Evolutionary conservation across 2,329 filamentous ascomycete genomes (phyloP).

Genomic region (Aspergillus tubingensis): DNA sequence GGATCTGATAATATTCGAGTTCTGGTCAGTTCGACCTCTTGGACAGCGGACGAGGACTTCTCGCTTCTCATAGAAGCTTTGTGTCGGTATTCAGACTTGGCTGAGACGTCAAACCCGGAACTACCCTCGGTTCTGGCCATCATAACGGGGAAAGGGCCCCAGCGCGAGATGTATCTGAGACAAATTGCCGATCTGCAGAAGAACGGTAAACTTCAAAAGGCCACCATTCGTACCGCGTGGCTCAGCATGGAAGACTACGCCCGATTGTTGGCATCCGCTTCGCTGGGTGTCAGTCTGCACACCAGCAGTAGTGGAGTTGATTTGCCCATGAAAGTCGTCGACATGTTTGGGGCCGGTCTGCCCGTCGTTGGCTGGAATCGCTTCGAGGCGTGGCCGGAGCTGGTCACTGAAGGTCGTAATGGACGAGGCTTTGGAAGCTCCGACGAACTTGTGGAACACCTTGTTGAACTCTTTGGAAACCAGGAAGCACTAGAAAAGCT

Average conservation of each 20-base stretch:
- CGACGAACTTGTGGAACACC: slow-evolving; percentile 62
- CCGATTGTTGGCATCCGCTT: slow-evolving; percentile 76
- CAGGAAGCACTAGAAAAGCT: slow-evolving; percentile 60
- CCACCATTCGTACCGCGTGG: slow-evolving; percentile 80
- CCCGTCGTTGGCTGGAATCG: slow-evolving; percentile 84
- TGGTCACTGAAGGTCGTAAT: slow-evolving; percentile 86
- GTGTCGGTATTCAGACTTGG: slow-evolving; percentile 66
- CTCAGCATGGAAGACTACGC: slow-evolving; percentile 84
- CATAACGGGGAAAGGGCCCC: slow-evolving; percentile 92
- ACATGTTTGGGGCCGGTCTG: slow-evolving; percentile 95
- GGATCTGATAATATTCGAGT: slow-evolving; percentile 63
- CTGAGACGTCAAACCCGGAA: slow-evolving; percentile 45
- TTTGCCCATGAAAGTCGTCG: slow-evolving; percentile 97
- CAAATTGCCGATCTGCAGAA: slow-evolving; percentile 64
- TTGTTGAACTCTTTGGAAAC: slow-evolving; percentile 66
- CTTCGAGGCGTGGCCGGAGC: slow-evolving; percentile 85
- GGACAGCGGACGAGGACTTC: slow-evolving; percentile 97
- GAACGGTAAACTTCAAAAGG: slow-evolving; percentile 65
- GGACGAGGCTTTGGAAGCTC: slow-evolving; percentile 80
- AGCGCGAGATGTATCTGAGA: slow-evolving; percentile 72
- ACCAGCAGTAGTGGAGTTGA: slow-evolving; percentile 93
- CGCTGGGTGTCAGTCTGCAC: slow-evolving; percentile 88
- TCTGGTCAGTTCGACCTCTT: slow-evolving; percentile 90
- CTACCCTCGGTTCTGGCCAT: slow-evolving; percentile 76
- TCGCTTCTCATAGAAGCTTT: slow-evolving; percentile 81